Conservation (phyloP, 176 grass and related monocot genomes). For the Guadua angustifolia region DNA sequence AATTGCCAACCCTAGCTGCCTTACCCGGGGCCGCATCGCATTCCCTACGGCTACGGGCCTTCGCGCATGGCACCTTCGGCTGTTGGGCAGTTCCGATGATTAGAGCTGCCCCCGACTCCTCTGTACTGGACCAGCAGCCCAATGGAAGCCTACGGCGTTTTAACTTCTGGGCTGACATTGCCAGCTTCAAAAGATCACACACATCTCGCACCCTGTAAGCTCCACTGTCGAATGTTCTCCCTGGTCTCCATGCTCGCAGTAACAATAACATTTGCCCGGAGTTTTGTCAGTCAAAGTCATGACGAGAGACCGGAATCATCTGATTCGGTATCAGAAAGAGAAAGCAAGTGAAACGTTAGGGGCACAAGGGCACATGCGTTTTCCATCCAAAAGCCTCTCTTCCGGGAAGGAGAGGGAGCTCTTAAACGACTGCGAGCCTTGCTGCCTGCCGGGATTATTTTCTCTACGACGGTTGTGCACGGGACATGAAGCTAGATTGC, state of each 20-base stretch:
- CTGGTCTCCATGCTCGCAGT: neutral
- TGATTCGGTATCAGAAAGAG: too few relatives aligned
- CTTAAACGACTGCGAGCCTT: neutral
- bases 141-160: neutral
- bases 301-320: too few relatives aligned
- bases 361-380: too few relatives aligned
- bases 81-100: neutral
- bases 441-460: neutral
- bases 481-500: slow-evolving; percentile 33
- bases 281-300: too few relatives aligned
- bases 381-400: too few relatives aligned
- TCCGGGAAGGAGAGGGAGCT: too few relatives aligned
- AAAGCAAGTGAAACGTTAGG: too few relatives aligned
- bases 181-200: neutral
- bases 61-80: neutral
- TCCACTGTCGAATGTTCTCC: neutral
- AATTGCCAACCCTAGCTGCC: too few relatives aligned
- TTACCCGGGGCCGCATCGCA: too few relatives aligned
- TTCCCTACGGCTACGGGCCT: neutral
- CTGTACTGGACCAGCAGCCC: neutral
- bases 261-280: neutral
- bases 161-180: neutral
- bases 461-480: neutral
- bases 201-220: too few relatives aligned
- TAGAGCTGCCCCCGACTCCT: neutral